These are phyloP conservation scores for Talaromyces borbonicus DNA, from an alignment of 495 filamentous ascomycete species.

Conservation along the genomic window DNA sequence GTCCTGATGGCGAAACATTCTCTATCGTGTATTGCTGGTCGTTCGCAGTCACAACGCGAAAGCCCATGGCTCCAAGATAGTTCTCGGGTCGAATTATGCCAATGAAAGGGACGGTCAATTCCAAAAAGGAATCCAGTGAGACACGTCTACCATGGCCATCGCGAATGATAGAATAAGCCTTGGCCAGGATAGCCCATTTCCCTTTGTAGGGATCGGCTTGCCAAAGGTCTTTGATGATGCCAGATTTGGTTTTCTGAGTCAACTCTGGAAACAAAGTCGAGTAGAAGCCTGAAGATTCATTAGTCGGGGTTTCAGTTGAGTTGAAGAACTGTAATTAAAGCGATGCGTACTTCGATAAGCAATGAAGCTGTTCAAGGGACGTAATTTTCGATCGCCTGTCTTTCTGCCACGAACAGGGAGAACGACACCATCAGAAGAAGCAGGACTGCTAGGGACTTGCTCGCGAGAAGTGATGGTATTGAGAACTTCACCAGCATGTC, in stretches of 20 bases:
- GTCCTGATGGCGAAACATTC: conserved; percentile 5
- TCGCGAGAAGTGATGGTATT: neutral
- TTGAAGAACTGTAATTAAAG: neutral
- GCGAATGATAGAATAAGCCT: conserved; percentile 40
- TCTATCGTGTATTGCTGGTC: conserved; percentile 5
- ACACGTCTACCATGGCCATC: conserved; percentile 30
- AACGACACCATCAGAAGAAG: conserved; percentile 7
- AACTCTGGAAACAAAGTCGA: conserved; percentile 25
- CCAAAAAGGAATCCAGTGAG: conserved; percentile 28
- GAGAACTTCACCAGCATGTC: conserved; percentile 1
- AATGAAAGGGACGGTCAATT: conserved; percentile 24
- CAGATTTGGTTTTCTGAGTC: conserved; percentile 36
- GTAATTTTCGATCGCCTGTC: conserved; percentile 9
- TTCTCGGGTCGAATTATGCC: conserved; percentile 24
- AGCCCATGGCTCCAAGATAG: conserved; percentile 35
- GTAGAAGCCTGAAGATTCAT: conserved; percentile 27
- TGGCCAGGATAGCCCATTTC: conserved; percentile 39
- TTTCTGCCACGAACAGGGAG: conserved; percentile 1
- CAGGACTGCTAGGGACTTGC: neutral
- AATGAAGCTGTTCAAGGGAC: conserved; percentile 40
- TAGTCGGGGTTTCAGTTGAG: conserved; percentile 9
- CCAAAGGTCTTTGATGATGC: conserved; percentile 33
- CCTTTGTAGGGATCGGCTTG: conserved; percentile 31
- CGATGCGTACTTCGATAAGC: conserved; percentile 34
- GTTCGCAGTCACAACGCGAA: conserved; percentile 16